Percentiles rank a stretch among this genome's conserved stretches.
Evolutionary conservation across 108 stramenopile genomes (phyloP).

Genomic region (Conticribra guillardii): DNA sequence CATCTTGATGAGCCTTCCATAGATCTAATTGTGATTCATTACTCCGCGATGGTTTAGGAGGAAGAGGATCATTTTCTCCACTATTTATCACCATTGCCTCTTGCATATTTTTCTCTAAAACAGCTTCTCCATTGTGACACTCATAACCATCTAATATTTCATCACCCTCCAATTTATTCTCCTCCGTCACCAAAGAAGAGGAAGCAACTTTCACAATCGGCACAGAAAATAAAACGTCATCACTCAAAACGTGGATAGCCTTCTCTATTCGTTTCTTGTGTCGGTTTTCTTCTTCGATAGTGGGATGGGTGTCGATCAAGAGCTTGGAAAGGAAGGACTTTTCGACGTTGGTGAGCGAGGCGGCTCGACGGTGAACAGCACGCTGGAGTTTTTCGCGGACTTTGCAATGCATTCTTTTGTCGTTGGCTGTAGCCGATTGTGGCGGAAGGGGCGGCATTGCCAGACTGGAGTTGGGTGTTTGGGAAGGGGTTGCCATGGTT

Average conservation of each 20-base stretch:
- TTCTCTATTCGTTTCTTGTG: conserved; percentile 22
- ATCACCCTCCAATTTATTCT: background rate
- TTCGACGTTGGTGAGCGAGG: conserved; percentile 33
- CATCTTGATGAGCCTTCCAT: conserved; percentile 43
- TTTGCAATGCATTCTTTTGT: no score
- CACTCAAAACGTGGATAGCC: conserved; percentile 18
- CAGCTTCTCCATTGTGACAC: background rate
- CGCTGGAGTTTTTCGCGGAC: conserved; percentile 4
- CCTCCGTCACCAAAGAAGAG: no score
- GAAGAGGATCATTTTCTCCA: background rate
- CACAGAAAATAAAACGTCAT: conserved; percentile 42
- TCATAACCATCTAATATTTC: background rate
- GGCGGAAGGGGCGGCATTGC: no score
- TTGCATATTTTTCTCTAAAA: background rate
- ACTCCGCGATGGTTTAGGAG: conserved; percentile 1
- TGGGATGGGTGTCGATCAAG: conserved; percentile 21
- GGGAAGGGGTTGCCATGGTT: no score
- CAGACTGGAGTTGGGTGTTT: no score
- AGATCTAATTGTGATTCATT: conserved; percentile 17
- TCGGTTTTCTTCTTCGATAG: background rate
- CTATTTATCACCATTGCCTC: background rate
- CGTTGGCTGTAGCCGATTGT: no score
- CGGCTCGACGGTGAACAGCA: conserved; percentile 13
- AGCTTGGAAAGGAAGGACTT: conserved; percentile 25
- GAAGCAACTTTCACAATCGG: conserved; percentile 9